Evolutionary conservation across 768 basidiomycete species (phyloP), one percentile per base, ranked within the genome.

Genomic region (Leccinellum albellum): DNA sequence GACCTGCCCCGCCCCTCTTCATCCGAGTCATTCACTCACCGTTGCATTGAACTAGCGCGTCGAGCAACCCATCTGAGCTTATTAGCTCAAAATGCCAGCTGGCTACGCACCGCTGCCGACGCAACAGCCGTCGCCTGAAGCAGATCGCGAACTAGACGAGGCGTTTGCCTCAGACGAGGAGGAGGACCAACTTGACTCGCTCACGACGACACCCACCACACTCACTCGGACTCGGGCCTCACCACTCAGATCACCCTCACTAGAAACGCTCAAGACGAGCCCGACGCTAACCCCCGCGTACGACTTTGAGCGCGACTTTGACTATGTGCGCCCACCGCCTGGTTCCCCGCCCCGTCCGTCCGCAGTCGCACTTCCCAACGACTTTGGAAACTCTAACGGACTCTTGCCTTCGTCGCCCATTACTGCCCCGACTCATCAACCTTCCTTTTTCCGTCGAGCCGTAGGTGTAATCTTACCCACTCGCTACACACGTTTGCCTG

Each of bases 271-370:
- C 57, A 59, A 62, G 50, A 10, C 50, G 15, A 26, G 32, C 42
- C 14, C 64, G n/a, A 35, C 57, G 7, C 40, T 56, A 2, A 10
- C 54, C 40, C 49, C 81, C 14, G 81, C 24, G 42, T 62, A 62
- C 72, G 88, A 93, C 70, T 94, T 93, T 68, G 91, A 94, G 69
- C 78, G 88, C 24, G 84, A 86, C 56, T 89, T 87, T 66, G 86
- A 88, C 64, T 82, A 81, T 55, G 75, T 68, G 61, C 78, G 76
- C 35, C 89, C 89, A 1, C 91, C 91, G 1, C 89, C 91, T 4
- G 90, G 90, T 37, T 89, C 88, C 0, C 90, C 91, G 1, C 89
- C 90, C 1, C 70, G 75, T 1, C 83, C 80, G 0, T 79, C 87
- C 6, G 62, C 81, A 0, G 59, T 71, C 50, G 86, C 87, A 6